Evolutionary conservation across 768 basidiomycete genomes (phyloP), one percentile per base, ranked within the genome.

Genomic region (Phanerochaete carnosa): DNA sequence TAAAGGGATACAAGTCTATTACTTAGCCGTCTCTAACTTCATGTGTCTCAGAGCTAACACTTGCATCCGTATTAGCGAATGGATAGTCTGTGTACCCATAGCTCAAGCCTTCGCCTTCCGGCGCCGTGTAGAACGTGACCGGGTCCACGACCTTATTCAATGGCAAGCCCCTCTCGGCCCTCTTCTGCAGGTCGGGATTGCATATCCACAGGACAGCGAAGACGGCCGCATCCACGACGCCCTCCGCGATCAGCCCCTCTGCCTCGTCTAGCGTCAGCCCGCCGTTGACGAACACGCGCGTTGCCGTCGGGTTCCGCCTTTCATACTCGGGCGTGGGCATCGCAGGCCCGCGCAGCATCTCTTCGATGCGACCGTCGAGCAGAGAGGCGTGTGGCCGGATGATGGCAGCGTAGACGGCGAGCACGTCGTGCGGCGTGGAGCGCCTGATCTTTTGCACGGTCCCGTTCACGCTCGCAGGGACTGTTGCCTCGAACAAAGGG

Each of bases 221-320:
- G 15, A 60, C 59, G 11, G 45, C 59, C 9, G 28, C 59, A 28
- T 60, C 59, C 13, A 60, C 53, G 28, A 39, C 33, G 28, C 50
- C 59, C 12, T 55, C 45, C 22, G 22, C 51, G 25, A 60, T 55
- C 4, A 60, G 45, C 53, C 55, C 23, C 37, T 60, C 59, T 23
- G 59, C 59, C 39, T 60, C 59, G 30, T 39, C 30, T 5, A 32
- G 59, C 9, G 15, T 54, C 16, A 60, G 43, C 1, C 52, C 59
- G 39, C 59, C 51, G 52, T 60, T 60, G 49, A 60, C 22, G 29
- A 60, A 60, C 23, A 60, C 29, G 11, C 59, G 35, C 45, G 59
- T 60, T 15, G 59, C 52, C 3, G 59, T 26, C 7, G 53, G 59
- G 52, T 60, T 60, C 25, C 25, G 32, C 9, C 37, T 26, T 37